Evolutionary conservation across 495 filamentous ascomycete species (phyloP).

Genomic region (Staphylotrichum tortipilum): DNA sequence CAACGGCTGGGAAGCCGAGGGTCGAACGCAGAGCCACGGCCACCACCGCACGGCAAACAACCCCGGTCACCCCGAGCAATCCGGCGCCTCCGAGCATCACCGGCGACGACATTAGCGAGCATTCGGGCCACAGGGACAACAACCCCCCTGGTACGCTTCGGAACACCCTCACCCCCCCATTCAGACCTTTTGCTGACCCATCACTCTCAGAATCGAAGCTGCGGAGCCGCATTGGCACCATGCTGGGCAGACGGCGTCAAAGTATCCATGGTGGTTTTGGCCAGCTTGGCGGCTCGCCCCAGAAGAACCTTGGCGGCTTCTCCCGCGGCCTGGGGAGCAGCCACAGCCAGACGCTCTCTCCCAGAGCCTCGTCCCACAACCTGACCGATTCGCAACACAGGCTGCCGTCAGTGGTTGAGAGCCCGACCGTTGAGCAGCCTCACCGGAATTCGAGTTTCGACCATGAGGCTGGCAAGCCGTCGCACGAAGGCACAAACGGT

Average conservation of each 20-base stretch:
- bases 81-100: slow-evolving; percentile 22
- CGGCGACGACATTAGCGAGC: slow-evolving; percentile 51
- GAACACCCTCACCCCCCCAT: neutral
- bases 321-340: slow-evolving; percentile 43
- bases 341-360: slow-evolving; percentile 41
- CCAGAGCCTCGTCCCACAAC: slow-evolving; percentile 46
- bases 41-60: slow-evolving; percentile 32
- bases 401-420: slow-evolving; percentile 44
- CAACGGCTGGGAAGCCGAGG: slow-evolving; percentile 41
- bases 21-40: slow-evolving; percentile 35
- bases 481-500: slow-evolving; percentile 40
- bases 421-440: slow-evolving; percentile 24
- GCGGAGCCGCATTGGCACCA: slow-evolving; percentile 69
- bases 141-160: slow-evolving; percentile 36
- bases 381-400: slow-evolving; percentile 44
- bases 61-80: slow-evolving; percentile 25
- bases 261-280: slow-evolving; percentile 48
- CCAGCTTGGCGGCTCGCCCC: slow-evolving; percentile 30
- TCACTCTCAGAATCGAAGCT: slow-evolving; percentile 36
- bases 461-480: slow-evolving; percentile 24
- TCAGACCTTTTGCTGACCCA: neutral
- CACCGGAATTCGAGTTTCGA: slow-evolving; percentile 21
- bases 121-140: slow-evolving; percentile 44
- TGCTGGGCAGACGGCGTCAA: slow-evolving; percentile 59
- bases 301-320: slow-evolving; percentile 44